Evolutionary conservation across 495 filamentous ascomycete genomes (phyloP), one percentile per base, ranked within the genome.

Genomic region (Penicillium lividum): DNA sequence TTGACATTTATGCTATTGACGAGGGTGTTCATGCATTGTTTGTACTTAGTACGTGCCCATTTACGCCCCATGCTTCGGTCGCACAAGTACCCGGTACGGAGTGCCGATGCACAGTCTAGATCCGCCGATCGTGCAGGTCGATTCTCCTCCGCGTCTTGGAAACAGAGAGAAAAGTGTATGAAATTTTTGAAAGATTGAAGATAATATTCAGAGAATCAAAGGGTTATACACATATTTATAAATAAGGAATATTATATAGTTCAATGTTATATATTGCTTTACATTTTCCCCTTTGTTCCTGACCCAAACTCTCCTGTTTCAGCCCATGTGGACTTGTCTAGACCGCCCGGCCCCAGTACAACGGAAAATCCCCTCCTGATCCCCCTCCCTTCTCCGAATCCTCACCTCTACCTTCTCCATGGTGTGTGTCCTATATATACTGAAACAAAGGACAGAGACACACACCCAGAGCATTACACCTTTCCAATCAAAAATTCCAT

Each of bases 321-420:
- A 65, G 63, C 43, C 51, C 27, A 25, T 40, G 51, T 33, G 44
- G 34, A 15, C 30, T 69, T 56, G 64, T 69, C 67, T 69, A 69
- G 67, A 69, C 67, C 67, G 67, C 64, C 65, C 64, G 47, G 55
- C 57, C 60, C 66, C 55, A 56, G 62, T 50, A 53, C 56, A 43
- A 54, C 56, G 60, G 67, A 67, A 69, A 69, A 69, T 67, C 64
- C 66, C 66, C 64, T 63, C 60, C 56, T 58, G 48, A 53, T 53
- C 50, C 53, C 61, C 61, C 50, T 31, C 38, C 44, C 34, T 53
- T 34, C 5, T 28, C 33, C 27, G 22, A 47, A 29, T 18, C 9
- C 51, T 7, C 9, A n/a, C 33, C 33, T 29, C 7, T 30, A 16
- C 16, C 9, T 11, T 52, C 49, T 40, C 61, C 61, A 77, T 75